These are phyloP conservation scores for Sequoiadendron giganteum DNA, from an alignment of 75 land plant species.

Conservation along the genomic window DNA sequence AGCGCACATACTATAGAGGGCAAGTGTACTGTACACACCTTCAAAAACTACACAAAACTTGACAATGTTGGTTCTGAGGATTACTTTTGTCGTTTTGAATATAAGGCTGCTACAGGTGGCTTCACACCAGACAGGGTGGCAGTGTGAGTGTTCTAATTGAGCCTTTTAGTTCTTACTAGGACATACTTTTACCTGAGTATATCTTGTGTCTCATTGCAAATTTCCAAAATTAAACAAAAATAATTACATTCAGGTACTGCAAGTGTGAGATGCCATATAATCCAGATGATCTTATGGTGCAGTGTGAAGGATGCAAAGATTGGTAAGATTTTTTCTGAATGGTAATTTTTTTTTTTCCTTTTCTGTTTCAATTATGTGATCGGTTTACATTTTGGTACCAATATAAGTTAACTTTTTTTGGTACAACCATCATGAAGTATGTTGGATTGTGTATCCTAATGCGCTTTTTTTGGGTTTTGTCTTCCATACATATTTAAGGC, in stretches of 20 bases:
- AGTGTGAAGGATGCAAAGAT: slow-evolving; percentile 48
- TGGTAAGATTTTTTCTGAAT: slow-evolving; percentile 24
- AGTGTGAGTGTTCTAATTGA: slow-evolving; percentile 25
- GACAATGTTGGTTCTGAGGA: slow-evolving; percentile 32
- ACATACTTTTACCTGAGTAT: background rate
- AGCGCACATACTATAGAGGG: slow-evolving; percentile 43
- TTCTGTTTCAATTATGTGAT: background rate
- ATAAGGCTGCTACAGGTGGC: slow-evolving; percentile 34
- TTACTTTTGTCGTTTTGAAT: slow-evolving; percentile 36
- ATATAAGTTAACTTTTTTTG: background rate
- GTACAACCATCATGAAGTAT: background rate
- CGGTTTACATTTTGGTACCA: background rate
- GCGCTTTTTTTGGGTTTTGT: background rate
- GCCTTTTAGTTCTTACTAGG: background rate
- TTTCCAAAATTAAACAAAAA: background rate
- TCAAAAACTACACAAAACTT: slow-evolving; percentile 41
- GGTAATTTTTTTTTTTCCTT: background rate
- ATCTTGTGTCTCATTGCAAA: background rate
- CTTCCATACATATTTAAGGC: background rate
- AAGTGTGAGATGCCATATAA: slow-evolving; percentile 61
- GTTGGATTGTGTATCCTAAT: background rate
- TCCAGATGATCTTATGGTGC: slow-evolving; percentile 57
- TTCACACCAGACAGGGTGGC: slow-evolving; percentile 46
- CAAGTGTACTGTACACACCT: slow-evolving; percentile 37
- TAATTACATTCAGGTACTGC: slow-evolving; percentile 34